Conservation (phyloP, 179 eudicot species). For the Beta macrorhiza region DNA sequence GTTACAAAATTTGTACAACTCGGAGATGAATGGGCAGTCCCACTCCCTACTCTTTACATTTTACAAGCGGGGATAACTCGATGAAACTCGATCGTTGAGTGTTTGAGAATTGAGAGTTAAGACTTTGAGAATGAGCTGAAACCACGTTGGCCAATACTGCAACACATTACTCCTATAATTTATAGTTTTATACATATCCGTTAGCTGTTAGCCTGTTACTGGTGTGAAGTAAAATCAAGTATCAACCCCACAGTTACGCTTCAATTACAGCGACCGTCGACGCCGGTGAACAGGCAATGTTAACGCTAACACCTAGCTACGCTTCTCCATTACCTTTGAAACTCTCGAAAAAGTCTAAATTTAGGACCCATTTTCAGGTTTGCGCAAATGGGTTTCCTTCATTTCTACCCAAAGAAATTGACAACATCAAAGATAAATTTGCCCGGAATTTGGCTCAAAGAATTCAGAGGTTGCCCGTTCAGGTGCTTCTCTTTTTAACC, state of each 20-base stretch:
- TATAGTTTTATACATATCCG: neutral
- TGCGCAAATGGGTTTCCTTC: slow-evolving; percentile 52
- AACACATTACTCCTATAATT: too few species aligned
- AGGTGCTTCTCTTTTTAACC: slow-evolving; percentile 23
- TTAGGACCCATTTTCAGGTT: slow-evolving; percentile 21
- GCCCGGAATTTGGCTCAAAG: slow-evolving; percentile 62
- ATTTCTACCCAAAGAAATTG: slow-evolving; percentile 61
- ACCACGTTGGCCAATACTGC: neutral
- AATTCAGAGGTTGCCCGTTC: slow-evolving; percentile 61
- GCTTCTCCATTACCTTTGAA: slow-evolving; percentile 10
- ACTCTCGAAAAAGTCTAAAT: slow-evolving; percentile 7
- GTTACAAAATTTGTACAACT: too few species aligned
- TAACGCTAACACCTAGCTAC: slow-evolving; percentile 3
- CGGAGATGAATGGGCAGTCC: too few species aligned
- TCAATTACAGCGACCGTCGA: neutral
- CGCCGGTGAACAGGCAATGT: slow-evolving; percentile 25
- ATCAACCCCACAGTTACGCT: neutral
- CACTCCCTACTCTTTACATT: too few species aligned
- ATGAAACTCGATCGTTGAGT: too few species aligned
- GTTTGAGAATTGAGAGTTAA: too few species aligned
- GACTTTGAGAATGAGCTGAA: too few species aligned
- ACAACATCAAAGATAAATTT: slow-evolving; percentile 52
- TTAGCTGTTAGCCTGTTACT: too few species aligned
- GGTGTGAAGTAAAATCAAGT: too few species aligned
- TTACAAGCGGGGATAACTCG: too few species aligned